phyloP scores from a whole-genome alignment of 2,329 filamentous ascomycete species.

The Talaromyces amestolkiae region DNA sequence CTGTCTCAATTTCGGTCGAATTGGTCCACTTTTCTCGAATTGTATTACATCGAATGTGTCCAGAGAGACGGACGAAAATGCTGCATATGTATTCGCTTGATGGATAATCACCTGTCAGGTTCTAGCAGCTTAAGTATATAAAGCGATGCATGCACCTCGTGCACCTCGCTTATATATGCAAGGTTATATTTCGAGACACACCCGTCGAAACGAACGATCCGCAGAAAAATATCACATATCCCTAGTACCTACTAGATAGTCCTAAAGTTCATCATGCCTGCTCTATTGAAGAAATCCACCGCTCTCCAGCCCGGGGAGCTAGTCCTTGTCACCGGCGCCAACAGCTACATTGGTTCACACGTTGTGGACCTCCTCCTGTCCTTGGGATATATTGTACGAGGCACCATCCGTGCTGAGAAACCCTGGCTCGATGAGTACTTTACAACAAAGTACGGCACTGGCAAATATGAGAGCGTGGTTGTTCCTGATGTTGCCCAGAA shows the following conservation, averaged over 20 bases:
- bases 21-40: background rate
- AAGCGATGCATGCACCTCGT: background rate
- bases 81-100: background rate
- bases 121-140: background rate
- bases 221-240: background rate
- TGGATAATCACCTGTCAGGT: background rate
- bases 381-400: constrained; percentile 44
- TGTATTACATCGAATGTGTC: background rate
- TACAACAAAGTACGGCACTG: constrained; percentile 25
- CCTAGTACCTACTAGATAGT: background rate
- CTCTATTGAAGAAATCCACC: background rate
- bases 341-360: constrained; percentile 44
- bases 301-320: background rate
- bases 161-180: background rate
- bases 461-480: constrained; percentile 35
- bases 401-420: constrained; percentile 39
- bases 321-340: constrained; percentile 40
- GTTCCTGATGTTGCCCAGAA: constrained; percentile 40
- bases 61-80: background rate
- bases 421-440: constrained; percentile 32
- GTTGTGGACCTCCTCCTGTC: constrained; percentile 41
- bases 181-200: background rate
- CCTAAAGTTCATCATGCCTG: background rate
- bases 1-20: background rate
- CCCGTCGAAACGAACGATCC: background rate